Conservation (phyloP, 306 rosid species). For the Acacia melanoxylon region DNA sequence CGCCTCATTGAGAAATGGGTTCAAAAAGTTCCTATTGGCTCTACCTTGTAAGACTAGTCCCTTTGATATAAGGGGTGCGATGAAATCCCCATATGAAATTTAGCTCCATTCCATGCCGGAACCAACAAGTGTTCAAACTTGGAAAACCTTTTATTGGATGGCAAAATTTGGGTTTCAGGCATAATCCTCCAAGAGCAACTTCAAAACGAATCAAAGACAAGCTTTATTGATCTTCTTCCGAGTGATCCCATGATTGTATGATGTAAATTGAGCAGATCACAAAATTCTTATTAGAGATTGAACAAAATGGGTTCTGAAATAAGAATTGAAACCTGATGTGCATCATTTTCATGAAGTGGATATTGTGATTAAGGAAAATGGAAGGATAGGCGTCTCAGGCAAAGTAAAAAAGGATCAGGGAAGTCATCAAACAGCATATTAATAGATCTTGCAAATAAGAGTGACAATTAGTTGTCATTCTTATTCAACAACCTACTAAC, state of each 20-base stretch:
- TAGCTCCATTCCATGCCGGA: neutral
- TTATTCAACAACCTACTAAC: too few relatives aligned
- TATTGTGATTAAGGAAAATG: neutral
- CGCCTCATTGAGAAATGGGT: slow-evolving; percentile 32
- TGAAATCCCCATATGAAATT: neutral
- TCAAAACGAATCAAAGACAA: slow-evolving; percentile 43
- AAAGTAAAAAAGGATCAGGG: neutral
- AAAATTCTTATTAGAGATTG: neutral
- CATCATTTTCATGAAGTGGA: neutral
- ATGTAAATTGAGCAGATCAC: neutral
- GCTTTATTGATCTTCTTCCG: slow-evolving; percentile 32
- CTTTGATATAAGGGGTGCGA: neutral
- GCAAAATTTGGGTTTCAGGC: slow-evolving; percentile 9
- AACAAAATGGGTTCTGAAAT: neutral
- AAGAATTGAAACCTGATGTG: neutral
- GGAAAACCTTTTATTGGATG: neutral
- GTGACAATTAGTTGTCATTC: too few relatives aligned
- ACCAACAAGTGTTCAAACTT: neutral
- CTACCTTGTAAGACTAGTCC: slow-evolving; percentile 19
- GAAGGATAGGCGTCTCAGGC: neutral
- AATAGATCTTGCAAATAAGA: neutral
- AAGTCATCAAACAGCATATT: neutral
- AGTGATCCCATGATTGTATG: neutral
- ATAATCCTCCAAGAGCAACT: slow-evolving; percentile 40
- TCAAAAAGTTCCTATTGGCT: slow-evolving; percentile 18